Evolutionary conservation across 768 basidiomycete species (phyloP), one percentile per base, ranked within the genome.

Genomic region (Tulasnella sp.): DNA sequence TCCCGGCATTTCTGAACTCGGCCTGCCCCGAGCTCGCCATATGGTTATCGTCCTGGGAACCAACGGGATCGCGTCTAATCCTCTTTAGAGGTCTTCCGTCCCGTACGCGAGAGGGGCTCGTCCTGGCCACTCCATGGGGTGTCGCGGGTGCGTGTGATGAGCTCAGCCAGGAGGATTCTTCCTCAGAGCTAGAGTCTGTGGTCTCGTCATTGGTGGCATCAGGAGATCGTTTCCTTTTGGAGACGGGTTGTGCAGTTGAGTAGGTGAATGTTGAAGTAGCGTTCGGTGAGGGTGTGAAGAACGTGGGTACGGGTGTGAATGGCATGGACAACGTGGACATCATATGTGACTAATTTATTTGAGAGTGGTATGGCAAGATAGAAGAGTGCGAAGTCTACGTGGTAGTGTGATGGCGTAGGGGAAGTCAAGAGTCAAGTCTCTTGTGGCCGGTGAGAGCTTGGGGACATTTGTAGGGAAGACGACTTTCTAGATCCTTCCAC

Each of bases 241-340:
- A 32, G 23, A 38, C 27, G 50, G 21, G 32, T 13, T 24, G 30
- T 8, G 17, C 34, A n/a, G 41, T 17, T 30, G 34, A 24, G 49
- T 27, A 27, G 30, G 21, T 13, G 30, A 19, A n/a, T 21, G 41
- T 8, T 56, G 26, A 26, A 27, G 45, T 58, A 23, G 45, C 27
- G 44, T 30, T 42, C 38, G 26, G 23, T 24, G 56, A 26, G 21
- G 32, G 30, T 42, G n/a, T 17, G 30, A 50, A 38, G 56, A 38
- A 30, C 24, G 43, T 27, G 30, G 45, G 56, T 49, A 49, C 30
- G 58, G 47, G 38, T 42, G 48, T 19, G 23, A 27, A 51, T 60
- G 51, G 59, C 51, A 51, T 53, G n/a, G 59, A 38, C 34, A 56
- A 42, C 42, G 43, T 56, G 17, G 54, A 56, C 41, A 56, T 56